phyloP scores from a whole-genome alignment of 73 alveolate species.

The Paramecium biaurelia region DNA sequence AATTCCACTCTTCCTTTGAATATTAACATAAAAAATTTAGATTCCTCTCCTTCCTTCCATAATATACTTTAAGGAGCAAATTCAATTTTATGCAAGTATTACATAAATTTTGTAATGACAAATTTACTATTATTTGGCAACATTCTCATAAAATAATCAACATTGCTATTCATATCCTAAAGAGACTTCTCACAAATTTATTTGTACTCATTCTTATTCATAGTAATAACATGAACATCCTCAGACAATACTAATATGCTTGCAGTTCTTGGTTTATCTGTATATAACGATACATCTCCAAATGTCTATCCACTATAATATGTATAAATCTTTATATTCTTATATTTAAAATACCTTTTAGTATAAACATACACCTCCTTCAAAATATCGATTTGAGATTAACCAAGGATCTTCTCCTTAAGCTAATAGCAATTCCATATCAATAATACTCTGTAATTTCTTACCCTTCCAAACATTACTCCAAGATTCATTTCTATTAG shows the following conservation, averaged over 20 bases:
- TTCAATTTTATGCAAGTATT: not conserved
- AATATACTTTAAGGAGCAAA: not conserved
- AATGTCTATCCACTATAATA: constrained; percentile 20
- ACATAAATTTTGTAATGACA: not conserved
- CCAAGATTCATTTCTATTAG: not conserved
- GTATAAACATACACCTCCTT: not conserved
- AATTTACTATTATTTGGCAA: constrained; percentile 11
- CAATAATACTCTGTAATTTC: not conserved
- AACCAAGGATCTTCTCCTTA: constrained; percentile 10
- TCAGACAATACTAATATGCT: constrained; percentile 15
- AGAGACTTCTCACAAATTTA: constrained; percentile 20
- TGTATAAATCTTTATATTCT: not conserved
- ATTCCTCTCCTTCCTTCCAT: constrained; percentile 54
- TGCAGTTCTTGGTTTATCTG: constrained; percentile 44
- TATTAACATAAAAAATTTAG: constrained; percentile 5
- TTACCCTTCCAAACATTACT: not conserved
- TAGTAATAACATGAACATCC: not conserved
- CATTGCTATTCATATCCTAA: not conserved
- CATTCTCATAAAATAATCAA: constrained; percentile 40
- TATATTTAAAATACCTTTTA: not conserved
- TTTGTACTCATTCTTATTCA: constrained; percentile 15
- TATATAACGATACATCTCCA: constrained; percentile 40
- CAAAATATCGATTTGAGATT: not conserved
- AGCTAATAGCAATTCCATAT: not conserved
- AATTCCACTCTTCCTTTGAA: constrained; percentile 29